Conservation (phyloP, 208 protist genomes). For the Entamoeba histolytica region DNA sequence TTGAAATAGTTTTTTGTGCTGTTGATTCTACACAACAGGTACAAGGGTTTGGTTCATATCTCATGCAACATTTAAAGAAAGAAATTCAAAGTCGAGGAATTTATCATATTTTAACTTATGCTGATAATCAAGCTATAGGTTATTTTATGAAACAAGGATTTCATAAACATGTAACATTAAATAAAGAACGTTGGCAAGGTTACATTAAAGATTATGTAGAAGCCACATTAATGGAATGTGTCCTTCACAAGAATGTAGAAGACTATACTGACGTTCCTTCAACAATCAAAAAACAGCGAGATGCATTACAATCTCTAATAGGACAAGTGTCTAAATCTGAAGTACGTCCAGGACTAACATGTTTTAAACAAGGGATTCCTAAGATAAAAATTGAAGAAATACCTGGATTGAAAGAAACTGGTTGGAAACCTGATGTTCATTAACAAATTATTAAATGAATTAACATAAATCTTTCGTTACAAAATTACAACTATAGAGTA, state of each 20-base stretch:
- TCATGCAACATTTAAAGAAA: slow-evolving; percentile 5
- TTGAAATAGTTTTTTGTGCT: slow-evolving; percentile 2
- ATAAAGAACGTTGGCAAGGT: background rate
- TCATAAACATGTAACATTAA: background rate
- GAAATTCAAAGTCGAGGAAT: background rate
- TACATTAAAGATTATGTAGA: slow-evolving; percentile 18
- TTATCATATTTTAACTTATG: slow-evolving; percentile 11
- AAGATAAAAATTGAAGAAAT: background rate
- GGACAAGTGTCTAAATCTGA: background rate
- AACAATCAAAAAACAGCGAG: background rate
- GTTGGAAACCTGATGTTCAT: background rate
- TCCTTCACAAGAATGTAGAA: background rate
- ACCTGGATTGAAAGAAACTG: background rate
- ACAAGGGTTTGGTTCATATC: background rate
- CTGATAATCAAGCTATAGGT: slow-evolving; percentile 9
- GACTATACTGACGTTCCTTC: background rate
- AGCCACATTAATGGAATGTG: slow-evolving; percentile 14
- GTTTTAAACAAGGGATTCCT: background rate
- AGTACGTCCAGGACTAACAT: background rate
- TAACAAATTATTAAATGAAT: background rate
- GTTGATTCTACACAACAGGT: background rate
- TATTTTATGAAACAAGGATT: slow-evolving; percentile 20
- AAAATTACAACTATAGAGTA: too few relatives aligned
- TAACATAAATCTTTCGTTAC: too few relatives aligned
- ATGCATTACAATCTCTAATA: background rate